These are phyloP conservation scores for Nemania sp. DNA, from an alignment of 2,329 filamentous ascomycete species.

Conservation along the genomic window DNA sequence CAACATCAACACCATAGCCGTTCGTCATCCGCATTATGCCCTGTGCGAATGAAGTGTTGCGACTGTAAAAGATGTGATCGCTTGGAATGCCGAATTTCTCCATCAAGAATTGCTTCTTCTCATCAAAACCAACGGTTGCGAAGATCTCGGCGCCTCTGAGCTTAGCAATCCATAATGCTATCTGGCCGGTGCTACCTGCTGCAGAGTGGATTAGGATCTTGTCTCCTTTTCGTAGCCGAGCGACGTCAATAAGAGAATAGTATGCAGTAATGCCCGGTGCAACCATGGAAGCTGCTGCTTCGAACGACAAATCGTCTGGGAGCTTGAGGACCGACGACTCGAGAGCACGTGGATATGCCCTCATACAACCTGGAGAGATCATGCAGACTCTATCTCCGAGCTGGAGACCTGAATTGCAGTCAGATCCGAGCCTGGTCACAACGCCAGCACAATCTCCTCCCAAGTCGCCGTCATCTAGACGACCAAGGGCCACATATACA, in stretches of 20 bases:
- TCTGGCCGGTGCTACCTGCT: slow-evolving; percentile 29
- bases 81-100: slow-evolving; percentile 37
- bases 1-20: slow-evolving; percentile 41
- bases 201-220: slow-evolving; percentile 34
- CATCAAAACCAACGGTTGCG: slow-evolving; percentile 38
- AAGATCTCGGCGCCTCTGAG: slow-evolving; percentile 35
- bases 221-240: slow-evolving; percentile 31
- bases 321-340: slow-evolving; percentile 18
- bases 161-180: slow-evolving; percentile 29
- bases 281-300: slow-evolving; percentile 22
- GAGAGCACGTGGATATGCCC: slow-evolving; percentile 24
- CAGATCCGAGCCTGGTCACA: slow-evolving; percentile 35
- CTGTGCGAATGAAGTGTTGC: slow-evolving; percentile 37
- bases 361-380: slow-evolving; percentile 26
- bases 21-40: slow-evolving; percentile 36
- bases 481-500: slow-evolving; percentile 22
- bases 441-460: slow-evolving; percentile 37
- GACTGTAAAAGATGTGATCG: slow-evolving; percentile 40
- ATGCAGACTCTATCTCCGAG: slow-evolving; percentile 23
- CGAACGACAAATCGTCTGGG: slow-evolving; percentile 18
- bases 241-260: slow-evolving; percentile 34
- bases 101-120: slow-evolving; percentile 40
- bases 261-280: slow-evolving; percentile 34
- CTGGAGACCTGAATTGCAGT: slow-evolving; percentile 16
- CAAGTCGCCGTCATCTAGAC: slow-evolving; percentile 18